Evolutionary conservation across 805 yeast genomes (phyloP).

Genomic region (Candida easanensis): DNA sequence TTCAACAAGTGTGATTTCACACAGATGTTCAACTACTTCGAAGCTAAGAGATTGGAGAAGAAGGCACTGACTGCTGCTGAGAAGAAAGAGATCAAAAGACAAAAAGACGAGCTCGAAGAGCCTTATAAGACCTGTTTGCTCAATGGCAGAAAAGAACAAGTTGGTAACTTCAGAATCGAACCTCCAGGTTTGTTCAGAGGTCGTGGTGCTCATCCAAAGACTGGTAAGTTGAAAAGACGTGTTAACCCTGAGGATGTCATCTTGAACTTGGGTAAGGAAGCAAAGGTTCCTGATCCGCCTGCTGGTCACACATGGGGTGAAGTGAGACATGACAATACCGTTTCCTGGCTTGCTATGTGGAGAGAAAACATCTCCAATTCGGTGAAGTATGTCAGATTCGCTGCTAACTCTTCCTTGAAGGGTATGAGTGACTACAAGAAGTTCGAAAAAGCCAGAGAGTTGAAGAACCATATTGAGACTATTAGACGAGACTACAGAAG

Average conservation of each 20-base stretch:
- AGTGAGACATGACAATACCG: slow-evolving; percentile 81
- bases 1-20: slow-evolving; percentile 77
- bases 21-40: slow-evolving; percentile 70
- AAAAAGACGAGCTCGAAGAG: slow-evolving; percentile 74
- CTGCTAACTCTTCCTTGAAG: slow-evolving; percentile 85
- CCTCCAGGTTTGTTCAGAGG: slow-evolving; percentile 97
- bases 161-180: slow-evolving; percentile 91
- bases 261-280: slow-evolving; percentile 72
- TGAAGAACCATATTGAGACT: slow-evolving; percentile 65
- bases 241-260: slow-evolving; percentile 89
- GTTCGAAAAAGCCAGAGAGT: slow-evolving; percentile 89
- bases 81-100: slow-evolving; percentile 68
- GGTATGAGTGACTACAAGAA: slow-evolving; percentile 89
- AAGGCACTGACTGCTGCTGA: slow-evolving; percentile 68
- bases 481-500: slow-evolving; percentile 74
- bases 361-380: slow-evolving; percentile 84
- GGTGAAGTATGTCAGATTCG: slow-evolving; percentile 85
- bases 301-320: slow-evolving; percentile 91
- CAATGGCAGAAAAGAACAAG: slow-evolving; percentile 87
- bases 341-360: slow-evolving; percentile 97
- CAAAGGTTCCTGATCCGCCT: slow-evolving; percentile 77
- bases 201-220: slow-evolving; percentile 95
- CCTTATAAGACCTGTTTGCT: slow-evolving; percentile 75
- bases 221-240: slow-evolving; percentile 85
- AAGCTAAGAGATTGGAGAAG: slow-evolving; percentile 66